phyloP scores from a whole-genome alignment of 139 green algal species.

The Chlorella sp. region DNA sequence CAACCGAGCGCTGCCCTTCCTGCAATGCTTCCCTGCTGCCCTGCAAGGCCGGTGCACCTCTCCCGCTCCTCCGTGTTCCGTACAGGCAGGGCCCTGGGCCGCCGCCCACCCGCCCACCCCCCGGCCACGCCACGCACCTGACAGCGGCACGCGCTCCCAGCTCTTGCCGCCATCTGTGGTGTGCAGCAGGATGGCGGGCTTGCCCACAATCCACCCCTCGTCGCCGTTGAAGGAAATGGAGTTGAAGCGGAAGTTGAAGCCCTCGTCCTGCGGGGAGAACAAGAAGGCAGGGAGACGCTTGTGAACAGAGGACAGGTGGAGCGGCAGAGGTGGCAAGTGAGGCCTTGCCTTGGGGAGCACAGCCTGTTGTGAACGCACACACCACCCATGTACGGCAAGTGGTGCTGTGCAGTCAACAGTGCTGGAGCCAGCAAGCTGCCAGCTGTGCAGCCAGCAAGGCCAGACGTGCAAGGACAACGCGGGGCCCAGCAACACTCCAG shows the following conservation, averaged over 20 bases:
- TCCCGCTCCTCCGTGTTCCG: no score
- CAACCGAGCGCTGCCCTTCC: no score
- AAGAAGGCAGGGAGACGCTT: not conserved
- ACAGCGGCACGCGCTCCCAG: constrained; percentile 97
- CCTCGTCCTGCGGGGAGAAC: constrained; percentile 62
- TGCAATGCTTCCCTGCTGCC: no score
- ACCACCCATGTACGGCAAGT: not conserved
- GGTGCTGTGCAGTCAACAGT: no score
- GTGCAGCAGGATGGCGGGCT: constrained; percentile 98
- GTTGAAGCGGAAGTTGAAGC: constrained; percentile 97
- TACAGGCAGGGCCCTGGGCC: no score
- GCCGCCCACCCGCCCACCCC: no score
- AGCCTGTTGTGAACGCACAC: no score
- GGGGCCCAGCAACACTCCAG: no score
- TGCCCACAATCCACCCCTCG: constrained; percentile 99
- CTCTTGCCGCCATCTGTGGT: constrained; percentile 92
- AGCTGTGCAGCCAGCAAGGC: not conserved
- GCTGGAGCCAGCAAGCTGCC: not conserved
- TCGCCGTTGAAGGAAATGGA: constrained; percentile 93
- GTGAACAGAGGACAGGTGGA: no score
- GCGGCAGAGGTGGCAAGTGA: no score
- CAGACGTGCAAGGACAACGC: not conserved
- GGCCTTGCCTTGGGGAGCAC: no score
- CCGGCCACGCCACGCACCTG: constrained; percentile 1
- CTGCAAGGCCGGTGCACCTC: no score